Base-by-base conservation (phyloP, 768 basidiomycete genomes). In the Boletales sp. region DNA sequence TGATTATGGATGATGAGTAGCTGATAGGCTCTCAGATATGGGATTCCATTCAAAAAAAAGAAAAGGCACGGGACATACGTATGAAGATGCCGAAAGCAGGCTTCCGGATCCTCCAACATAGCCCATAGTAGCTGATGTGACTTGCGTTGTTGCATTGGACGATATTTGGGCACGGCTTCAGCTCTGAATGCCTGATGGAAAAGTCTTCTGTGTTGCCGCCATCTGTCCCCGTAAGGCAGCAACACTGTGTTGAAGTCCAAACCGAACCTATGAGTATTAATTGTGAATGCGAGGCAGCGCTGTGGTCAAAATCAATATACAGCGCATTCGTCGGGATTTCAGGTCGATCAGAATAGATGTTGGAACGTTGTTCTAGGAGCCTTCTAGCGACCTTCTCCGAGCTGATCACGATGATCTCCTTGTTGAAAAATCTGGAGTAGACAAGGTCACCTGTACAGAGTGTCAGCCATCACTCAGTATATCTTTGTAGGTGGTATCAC, bases 121-220 rank as follows among this genome's bases (percentile, higher is more conserved):
- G 58, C 54, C 5, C 53, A 50, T 7, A 75, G 47, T 21, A 73
- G 48, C 2, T 59, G 56, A 34, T 62, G 59, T 8, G 57, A 55
- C 52, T 70, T 68, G 40, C 57, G 54, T 14, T 55, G 56, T 48
- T 74, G 74, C 34, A 71, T 60, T 3, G 65, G 63, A 38, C 55
- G 59, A 45, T 67, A 74, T 8, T 48, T 48, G 14, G 51, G 27
- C 8, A 56, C 41, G 2, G 58, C 58, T 27, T 65, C 59, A 9
- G 57, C 58, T 30, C 58, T 56, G 57, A 74, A 72, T 21, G 61
- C 58, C 36, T 74, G 68, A 37, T 74, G 72, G 32, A 67, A 66
- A 5, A 72, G 50, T 32, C 66, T 60, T 49, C 72, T 55, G 34
- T 72, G 68, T 21, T 42, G 38, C 13, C 69, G 64, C 74, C 72